Conservation (phyloP, 2,329 filamentous ascomycete genomes). For the Lachnellula subtilissima region DNA sequence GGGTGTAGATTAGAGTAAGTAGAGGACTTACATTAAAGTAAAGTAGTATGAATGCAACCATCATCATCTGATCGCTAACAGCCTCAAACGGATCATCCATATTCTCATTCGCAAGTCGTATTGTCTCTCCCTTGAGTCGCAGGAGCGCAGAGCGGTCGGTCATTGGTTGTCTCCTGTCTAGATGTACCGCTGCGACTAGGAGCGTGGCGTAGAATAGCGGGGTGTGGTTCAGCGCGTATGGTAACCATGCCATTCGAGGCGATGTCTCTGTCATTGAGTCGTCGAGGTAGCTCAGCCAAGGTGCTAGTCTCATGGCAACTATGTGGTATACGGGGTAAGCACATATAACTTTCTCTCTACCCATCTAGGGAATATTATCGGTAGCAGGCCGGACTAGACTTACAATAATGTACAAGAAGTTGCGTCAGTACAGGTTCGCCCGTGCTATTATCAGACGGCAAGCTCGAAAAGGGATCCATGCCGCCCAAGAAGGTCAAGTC, state of each 20-base stretch:
- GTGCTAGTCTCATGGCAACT: slow-evolving; percentile 11
- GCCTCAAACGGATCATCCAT: slow-evolving; percentile 11
- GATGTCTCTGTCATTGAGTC: slow-evolving; percentile 1
- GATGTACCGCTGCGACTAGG: slow-evolving; percentile 17
- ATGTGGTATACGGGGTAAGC: slow-evolving; percentile 2
- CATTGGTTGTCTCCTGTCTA: slow-evolving; percentile 11
- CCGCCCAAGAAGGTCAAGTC: not conserved
- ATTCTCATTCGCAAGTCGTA: slow-evolving; percentile 18
- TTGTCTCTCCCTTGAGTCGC: slow-evolving; percentile 20
- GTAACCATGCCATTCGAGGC: slow-evolving; percentile 12
- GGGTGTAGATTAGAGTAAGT: too few relatives aligned
- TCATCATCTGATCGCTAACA: slow-evolving; percentile 21
- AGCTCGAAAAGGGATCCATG: slow-evolving; percentile 6
- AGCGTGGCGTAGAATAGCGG: slow-evolving; percentile 22
- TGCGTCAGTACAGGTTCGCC: slow-evolving; percentile 10
- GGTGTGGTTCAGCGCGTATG: slow-evolving; percentile 8
- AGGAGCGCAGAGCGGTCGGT: slow-evolving; percentile 9
- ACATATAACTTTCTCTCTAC: not conserved
- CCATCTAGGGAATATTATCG: not conserved
- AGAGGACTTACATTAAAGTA: slow-evolving; percentile 17
- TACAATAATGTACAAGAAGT: slow-evolving; percentile 16
- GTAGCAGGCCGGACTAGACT: not conserved
- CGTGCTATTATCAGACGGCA: slow-evolving; percentile 3
- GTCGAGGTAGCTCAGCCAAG: slow-evolving; percentile 17
- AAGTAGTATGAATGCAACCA: slow-evolving; percentile 18